Percentiles rank a stretch among this genome's conserved stretches.
Evolutionary conservation across 2,329 filamentous ascomycete species (phyloP).

Genomic region (Penicillium sp.): DNA sequence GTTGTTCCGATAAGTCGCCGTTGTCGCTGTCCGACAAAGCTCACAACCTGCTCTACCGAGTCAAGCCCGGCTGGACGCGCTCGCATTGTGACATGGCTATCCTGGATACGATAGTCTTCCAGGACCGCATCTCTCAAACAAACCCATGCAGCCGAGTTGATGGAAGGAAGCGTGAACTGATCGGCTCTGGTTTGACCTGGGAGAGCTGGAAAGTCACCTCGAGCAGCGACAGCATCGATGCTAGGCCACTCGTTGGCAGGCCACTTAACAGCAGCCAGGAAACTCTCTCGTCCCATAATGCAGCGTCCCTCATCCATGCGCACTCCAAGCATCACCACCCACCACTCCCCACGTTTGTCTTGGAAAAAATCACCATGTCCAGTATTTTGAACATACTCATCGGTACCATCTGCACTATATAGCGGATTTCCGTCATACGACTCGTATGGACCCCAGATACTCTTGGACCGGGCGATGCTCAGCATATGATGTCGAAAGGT

Average conservation of each 20-base stretch:
- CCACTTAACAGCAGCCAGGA: constrained; percentile 16
- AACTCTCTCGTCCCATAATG: constrained; percentile 20
- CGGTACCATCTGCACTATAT: constrained; percentile 48
- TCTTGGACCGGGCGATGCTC: constrained; percentile 39
- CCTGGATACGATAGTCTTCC: constrained; percentile 9
- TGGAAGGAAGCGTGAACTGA: neutral
- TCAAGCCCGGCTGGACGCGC: constrained; percentile 5
- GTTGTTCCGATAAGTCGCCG: constrained; percentile 11
- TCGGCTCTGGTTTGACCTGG: neutral
- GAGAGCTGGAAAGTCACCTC: neutral
- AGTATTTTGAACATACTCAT: constrained; percentile 57
- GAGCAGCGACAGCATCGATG: neutral
- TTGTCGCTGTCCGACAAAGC: constrained; percentile 16
- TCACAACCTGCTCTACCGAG: neutral
- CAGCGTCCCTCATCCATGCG: constrained; percentile 10
- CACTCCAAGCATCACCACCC: constrained; percentile 53
- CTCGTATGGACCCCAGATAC: constrained; percentile 49
- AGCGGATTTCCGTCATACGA: constrained; percentile 49
- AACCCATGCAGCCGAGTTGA: constrained; percentile 8
- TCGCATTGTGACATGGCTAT: neutral
- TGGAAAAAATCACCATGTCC: constrained; percentile 65
- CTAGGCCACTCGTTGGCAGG: constrained; percentile 10
- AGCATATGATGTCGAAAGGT: constrained; percentile 37
- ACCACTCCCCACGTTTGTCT: constrained; percentile 59
- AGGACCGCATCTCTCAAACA: constrained; percentile 14